phyloP scores from a whole-genome alignment of 73 alveolate species.

The Tetrahymena thermophila region DNA sequence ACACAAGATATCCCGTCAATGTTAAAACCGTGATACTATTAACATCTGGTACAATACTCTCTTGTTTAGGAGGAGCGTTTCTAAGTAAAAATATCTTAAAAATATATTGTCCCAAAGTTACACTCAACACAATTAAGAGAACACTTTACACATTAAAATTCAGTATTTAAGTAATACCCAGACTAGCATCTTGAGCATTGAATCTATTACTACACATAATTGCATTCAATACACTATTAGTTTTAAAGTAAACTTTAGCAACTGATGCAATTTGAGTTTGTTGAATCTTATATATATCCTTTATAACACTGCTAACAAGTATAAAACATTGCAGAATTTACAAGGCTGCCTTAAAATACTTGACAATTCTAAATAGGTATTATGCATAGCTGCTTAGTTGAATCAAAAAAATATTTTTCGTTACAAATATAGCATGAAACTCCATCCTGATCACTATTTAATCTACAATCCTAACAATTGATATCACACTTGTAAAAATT shows the following conservation, averaged over 20 bases:
- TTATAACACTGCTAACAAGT: background rate
- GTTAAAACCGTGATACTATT: background rate
- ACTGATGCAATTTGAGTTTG: background rate
- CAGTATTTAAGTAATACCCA: background rate
- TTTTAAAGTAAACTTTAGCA: background rate
- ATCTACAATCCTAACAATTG: background rate
- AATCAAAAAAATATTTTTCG: background rate
- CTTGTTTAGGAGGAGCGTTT: background rate
- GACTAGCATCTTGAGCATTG: background rate
- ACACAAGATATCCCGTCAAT: background rate
- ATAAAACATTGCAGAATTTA: background rate
- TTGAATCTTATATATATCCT: background rate
- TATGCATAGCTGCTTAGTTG: background rate
- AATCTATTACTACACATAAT: no score
- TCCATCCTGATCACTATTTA: background rate
- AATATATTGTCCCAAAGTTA: background rate
- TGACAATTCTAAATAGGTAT: background rate
- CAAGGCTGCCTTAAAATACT: background rate
- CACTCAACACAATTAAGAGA: background rate
- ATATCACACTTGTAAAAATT: background rate
- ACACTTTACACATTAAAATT: background rate
- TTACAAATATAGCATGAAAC: background rate
- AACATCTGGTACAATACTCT: background rate
- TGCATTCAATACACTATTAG: background rate
- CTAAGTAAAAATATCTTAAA: background rate